These are phyloP conservation scores for Phytopythium oedochilum DNA, from an alignment of 352 stramenopile species.

Conservation along the genomic window DNA sequence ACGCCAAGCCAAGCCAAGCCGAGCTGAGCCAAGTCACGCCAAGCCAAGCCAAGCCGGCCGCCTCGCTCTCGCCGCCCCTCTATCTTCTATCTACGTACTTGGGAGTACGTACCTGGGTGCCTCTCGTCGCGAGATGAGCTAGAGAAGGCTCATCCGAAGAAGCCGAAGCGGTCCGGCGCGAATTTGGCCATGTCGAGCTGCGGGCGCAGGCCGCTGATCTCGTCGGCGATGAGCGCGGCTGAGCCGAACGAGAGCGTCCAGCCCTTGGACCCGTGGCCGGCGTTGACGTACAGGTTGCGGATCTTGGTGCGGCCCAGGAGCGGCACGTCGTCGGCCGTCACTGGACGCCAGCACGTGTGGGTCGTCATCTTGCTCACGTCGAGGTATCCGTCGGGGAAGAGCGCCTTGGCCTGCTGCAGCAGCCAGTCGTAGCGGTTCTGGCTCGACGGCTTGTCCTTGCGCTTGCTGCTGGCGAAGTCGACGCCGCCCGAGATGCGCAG, in stretches of 20 bases:
- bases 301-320: slow-evolving; percentile 78
- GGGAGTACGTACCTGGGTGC: not conserved
- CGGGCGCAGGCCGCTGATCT: slow-evolving; percentile 72
- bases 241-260: slow-evolving; percentile 84
- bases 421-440: slow-evolving; percentile 80
- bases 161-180: slow-evolving; percentile 69
- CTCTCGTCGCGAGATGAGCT: too few relatives aligned
- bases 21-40: too few relatives aligned
- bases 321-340: slow-evolving; percentile 81
- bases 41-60: too few relatives aligned
- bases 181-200: slow-evolving; percentile 84
- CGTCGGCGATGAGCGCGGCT: slow-evolving; percentile 66
- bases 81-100: slow-evolving; percentile 2
- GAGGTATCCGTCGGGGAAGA: slow-evolving; percentile 82
- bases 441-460: slow-evolving; percentile 46
- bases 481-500: slow-evolving; percentile 78
- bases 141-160: slow-evolving; percentile 70
- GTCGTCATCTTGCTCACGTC: slow-evolving; percentile 72
- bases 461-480: slow-evolving; percentile 64
- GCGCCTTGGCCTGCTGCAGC: slow-evolving; percentile 59
- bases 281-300: slow-evolving; percentile 82
- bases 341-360: slow-evolving; percentile 79
- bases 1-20: too few relatives aligned
- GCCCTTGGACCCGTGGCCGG: slow-evolving; percentile 79
- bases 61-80: not conserved